Evolutionary conservation across 345 rosid species (phyloP), one percentile per base, ranked within the genome.

Genomic region (Raphanus raphanistrum): DNA sequence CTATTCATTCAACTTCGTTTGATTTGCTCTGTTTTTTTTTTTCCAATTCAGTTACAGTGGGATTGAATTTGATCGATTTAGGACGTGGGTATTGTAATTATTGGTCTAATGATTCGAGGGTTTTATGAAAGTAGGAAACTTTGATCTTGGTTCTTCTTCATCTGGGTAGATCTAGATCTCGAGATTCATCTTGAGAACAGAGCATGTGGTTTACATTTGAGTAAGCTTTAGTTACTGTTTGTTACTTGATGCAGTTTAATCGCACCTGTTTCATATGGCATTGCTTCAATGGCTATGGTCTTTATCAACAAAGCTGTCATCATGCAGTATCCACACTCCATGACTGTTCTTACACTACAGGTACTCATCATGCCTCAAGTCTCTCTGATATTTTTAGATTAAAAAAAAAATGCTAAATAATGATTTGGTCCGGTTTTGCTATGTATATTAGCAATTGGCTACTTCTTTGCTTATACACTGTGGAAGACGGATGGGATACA

Each of bases 241-340:
- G 54, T 12, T 45, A 10, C n/a, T 28, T 48, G 32, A 73, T 88
- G 87, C 79, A 95, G 98, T 83, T 81, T 95, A 77, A 59, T 82
- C 69, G 74, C 98, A 55, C 98, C 99, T 8, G 68, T 92, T 70
- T 90, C 98, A 2, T 95, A 95, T 88, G 99, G 98, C 65, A 57
- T 87, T 81, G 89, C 94, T 81, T 95, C 98, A 0, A 95, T 95
- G 99, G 96, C 97, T 3, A 95, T 95, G 99, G 99, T 92, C 64
- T 95, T 95, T 73, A 92, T 95, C 84, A 95, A 95, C 59, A 95
- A 92, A 82, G 97, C 97, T 33, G 87, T 92, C 65, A 67, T 95
- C 33, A 92, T 95, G 98, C 94, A 91, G 80, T 95, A 90, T 79
- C 73, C 88, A 7, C 71, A 90, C 62, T 92, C 97, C 0, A 90